Evolutionary conservation across 768 basidiomycete species (phyloP), one percentile per base, ranked within the genome.

Genomic region (Suillus plorans): DNA sequence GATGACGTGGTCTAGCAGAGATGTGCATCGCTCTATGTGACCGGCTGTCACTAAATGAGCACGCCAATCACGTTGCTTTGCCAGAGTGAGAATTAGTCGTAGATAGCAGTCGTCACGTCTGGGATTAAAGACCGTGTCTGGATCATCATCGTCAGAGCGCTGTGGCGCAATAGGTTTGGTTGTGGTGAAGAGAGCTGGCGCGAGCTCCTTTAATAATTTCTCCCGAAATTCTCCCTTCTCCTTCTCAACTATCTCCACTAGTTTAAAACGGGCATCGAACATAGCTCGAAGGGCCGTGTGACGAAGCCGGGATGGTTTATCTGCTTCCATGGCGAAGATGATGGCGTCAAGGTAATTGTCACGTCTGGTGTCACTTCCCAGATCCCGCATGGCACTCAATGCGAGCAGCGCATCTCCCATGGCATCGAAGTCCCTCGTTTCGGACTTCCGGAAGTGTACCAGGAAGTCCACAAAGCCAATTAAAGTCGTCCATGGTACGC

Each of bases 381-480:
- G n/a, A 25, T 45, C 42, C 9, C 18, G 31, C 53, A 63, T 62
- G 13, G 36, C 55, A 55, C 64, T 63, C 41, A 63, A 37, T 53
- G 58, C 61, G n/a, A 52, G 64, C 16, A 65, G 45, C 7, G 62
- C 64, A 41, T 63, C 55, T 22, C 52, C 62, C 44, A 65, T 53
- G 42, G 62, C 41, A 47, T 65, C 55, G 22, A 39, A 62, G 25
- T 50, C 18, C 42, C 42, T 44, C 7, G 42, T 16, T 18, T 2
- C 1, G 55, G n/a, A 56, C 13, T 42, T 44, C 28, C 50, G 44
- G 37, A 56, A 41, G 50, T 65, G 42, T 14, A 39, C 53, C 36
- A 65, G 36, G 34, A 63, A 65, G 36, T 63, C 64, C 18, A 63
- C 42, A 18, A 18, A 65, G 31, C 62, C 64, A 65, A 60, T 52